These are phyloP conservation scores for Tetrahymena malaccensis DNA, from an alignment of 73 alveolate genomes.

Conservation along the genomic window DNA sequence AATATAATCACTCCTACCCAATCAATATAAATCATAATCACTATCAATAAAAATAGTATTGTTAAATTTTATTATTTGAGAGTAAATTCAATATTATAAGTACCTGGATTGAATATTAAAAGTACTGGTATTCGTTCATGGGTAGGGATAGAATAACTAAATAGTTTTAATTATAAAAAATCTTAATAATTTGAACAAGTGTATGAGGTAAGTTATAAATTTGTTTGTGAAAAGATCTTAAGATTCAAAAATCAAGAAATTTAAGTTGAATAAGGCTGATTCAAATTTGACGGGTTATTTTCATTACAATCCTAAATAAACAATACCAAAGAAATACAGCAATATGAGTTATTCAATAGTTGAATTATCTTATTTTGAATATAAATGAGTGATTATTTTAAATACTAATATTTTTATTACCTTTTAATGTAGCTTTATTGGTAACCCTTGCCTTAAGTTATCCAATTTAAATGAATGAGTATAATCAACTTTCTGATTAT, in stretches of 20 bases:
- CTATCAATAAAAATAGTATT: no score
- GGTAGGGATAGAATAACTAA: neutral
- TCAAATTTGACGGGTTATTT: neutral
- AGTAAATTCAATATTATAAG: neutral
- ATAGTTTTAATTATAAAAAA: no score
- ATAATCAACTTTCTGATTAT: neutral
- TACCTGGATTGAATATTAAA: neutral
- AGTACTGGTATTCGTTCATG: neutral
- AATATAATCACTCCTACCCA: neutral
- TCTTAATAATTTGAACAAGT: no score
- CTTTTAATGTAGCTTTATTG: no score
- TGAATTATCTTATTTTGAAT: no score
- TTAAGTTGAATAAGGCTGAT: neutral
- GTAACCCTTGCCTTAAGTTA: no score
- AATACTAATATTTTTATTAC: no score
- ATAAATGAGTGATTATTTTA: no score
- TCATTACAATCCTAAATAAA: neutral
- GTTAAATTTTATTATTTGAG: neutral
- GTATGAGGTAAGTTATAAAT: neutral
- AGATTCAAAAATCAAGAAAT: neutral
- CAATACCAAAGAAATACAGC: no score
- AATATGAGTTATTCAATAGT: no score
- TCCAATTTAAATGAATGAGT: neutral
- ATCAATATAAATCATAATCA: neutral
- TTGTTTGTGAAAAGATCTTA: neutral